A percentile compares a stretch with the other conserved stretches of the same genome.
phyloP scores from a whole-genome alignment of 306 rosid species.

The Lagenaria siceraria region DNA sequence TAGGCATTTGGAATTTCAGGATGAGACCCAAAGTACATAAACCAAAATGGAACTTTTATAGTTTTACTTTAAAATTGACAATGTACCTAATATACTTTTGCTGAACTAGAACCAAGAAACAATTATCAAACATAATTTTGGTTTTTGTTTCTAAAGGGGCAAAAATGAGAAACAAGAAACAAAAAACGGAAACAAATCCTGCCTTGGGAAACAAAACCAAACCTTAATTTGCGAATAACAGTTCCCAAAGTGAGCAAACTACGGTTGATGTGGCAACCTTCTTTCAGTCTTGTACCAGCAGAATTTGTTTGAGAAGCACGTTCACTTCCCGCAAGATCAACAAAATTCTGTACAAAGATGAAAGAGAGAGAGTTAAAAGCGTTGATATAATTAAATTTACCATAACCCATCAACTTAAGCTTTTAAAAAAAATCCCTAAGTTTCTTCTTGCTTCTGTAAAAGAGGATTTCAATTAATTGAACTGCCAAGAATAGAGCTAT shows the following conservation, averaged over 20 bases:
- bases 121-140: neutral
- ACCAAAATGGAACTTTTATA: no score
- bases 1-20: no score
- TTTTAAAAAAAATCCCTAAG: no score
- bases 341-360: conserved; percentile 56
- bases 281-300: conserved; percentile 73
- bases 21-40: no score
- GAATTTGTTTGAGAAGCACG: conserved; percentile 78
- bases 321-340: conserved; percentile 79
- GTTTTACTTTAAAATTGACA: no score
- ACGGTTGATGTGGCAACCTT: conserved; percentile 90
- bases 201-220: neutral
- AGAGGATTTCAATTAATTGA: neutral
- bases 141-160: neutral
- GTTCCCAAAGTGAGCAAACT: conserved; percentile 84
- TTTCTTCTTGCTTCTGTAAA: neutral
- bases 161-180: neutral
- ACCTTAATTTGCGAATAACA: conserved; percentile 88
- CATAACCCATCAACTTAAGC: no score
- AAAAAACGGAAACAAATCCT: no score
- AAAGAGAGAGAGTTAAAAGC: neutral
- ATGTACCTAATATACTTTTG: no score
- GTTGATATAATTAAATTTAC: no score
- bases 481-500: neutral
- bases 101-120: neutral